Base-by-base conservation (phyloP, 805 yeast species). In the Cyberlindnera mrakii region DNA sequence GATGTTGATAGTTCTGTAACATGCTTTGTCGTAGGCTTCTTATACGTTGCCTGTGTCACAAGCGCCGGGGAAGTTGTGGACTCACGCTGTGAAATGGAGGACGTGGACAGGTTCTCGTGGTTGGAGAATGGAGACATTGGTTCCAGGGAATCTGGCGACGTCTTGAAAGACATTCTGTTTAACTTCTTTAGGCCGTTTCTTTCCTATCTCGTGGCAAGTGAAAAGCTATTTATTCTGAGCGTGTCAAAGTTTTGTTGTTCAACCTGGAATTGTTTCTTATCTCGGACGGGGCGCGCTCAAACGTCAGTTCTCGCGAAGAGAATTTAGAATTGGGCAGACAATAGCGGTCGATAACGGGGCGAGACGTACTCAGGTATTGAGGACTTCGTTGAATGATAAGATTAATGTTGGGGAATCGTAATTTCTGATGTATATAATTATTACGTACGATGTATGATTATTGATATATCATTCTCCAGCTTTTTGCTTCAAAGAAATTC, bases 1-100 rank as follows among this genome's bases (percentile, higher is more conserved):
- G 90, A 82, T 0, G 96, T 87, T 5, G 86, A 78, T 37, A 84
- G 64, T 36, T 61, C 63, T 9, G 62, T 57, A 33, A 53, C 55
- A 42, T 57, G 62, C 30, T 57, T 57, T 1, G 49, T 39, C 13
- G 58, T 45, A 34, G 58, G 57, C 38, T 55, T 57, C 50, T 48
- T 54, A 39, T 57, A 54, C 3, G 57, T 52, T 33, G 57, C 52
- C 17, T 53, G 50, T 3, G 60, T 52, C 41, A 54, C 52, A 34
- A 53, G 52, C 41, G 50, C 51, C 10, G 60, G 58, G 6, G 60
- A 54, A 14, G 47, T 49, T 36, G 42, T 45, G n/a, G 16, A 37
- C 3, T 48, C 42, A 27, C 25, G 23, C 10, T 17, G 41, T 20
- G 52, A 48, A 11, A 44, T 42, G 14, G 52, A 48, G 30, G 52